phyloP scores from a whole-genome alignment of 2,329 filamentous ascomycete species.

The Pestalotiopsis sp. region DNA sequence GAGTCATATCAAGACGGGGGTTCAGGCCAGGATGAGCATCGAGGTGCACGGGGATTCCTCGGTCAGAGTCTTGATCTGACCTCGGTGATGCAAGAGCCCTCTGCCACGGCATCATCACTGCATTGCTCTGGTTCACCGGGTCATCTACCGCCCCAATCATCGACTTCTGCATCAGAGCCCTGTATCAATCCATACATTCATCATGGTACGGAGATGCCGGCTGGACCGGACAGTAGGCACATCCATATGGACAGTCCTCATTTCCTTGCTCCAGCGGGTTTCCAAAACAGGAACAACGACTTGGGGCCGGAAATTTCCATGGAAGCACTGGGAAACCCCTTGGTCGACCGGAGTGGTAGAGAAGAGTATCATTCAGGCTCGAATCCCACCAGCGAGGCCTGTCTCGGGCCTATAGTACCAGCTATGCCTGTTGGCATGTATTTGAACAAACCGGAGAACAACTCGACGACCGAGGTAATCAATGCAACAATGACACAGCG shows the following conservation, averaged over 20 bases:
- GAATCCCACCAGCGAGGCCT: neutral
- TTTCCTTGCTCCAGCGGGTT: neutral
- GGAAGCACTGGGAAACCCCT: neutral
- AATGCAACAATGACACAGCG: neutral
- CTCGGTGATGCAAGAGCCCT: conserved; percentile 18
- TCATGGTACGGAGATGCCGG: neutral
- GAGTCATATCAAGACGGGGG: conserved; percentile 11
- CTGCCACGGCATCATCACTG: neutral
- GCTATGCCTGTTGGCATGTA: neutral
- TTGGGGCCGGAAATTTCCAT: neutral
- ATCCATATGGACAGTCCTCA: neutral
- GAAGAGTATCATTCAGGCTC: neutral
- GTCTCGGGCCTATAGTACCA: neutral
- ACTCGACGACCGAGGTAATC: neutral
- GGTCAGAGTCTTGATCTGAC: conserved; percentile 35
- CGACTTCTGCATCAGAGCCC: neutral
- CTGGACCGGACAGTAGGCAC: neutral
- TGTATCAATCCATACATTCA: neutral
- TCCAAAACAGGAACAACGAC: neutral
- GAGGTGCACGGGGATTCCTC: conserved; percentile 33
- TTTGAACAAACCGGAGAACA: neutral
- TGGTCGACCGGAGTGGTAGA: neutral
- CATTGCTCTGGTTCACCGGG: neutral
- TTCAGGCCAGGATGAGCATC: conserved; percentile 11
- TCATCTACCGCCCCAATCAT: conserved; percentile 18